Base-by-base conservation (phyloP, 768 basidiomycete species). In the Gymnopilus dilepis region DNA sequence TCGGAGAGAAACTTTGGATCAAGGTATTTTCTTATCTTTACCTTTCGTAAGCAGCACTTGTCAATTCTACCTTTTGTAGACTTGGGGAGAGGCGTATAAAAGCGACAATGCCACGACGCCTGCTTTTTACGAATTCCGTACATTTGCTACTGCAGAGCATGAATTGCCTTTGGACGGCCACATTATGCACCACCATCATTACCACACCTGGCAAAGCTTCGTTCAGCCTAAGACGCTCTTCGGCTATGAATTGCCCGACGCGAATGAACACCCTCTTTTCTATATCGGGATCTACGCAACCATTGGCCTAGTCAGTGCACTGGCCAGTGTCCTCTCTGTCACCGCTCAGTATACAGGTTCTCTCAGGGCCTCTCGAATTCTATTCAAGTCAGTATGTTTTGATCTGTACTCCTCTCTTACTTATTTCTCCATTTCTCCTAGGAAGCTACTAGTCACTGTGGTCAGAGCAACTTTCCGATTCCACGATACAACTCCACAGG, bases 401-500 rank as follows among this genome's bases (percentile, higher is more conserved):
- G 9, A 4, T 57, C 41, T 51, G 24, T 41, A 21, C 12, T 19
- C 21, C 17, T 24, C 19, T 40, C 22, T 30, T 34, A 75, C 76
- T 41, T 69, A 70, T 17, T 57, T 69, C 33, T 54, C 33, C 82
- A 26, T 50, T 21, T 58, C 33, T 78, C 70, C n/a, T n/a, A 83
- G 76, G 65, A 78, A 81, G 53, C 74, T 95, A 37, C 75, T 95
- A 55, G 83, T 80, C 6, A 84, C 84, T 0, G 90, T 95, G 9
- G 87, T 94, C 17, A 81, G 86, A 13, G 91, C 93, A 7, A 94
- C 94, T 5, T 93, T 95, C 82, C 82, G 92, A 56, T 92, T 90
- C 81, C 88, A 89, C 69, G 92, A 94, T 69, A 87, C 89, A 0
- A 94, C 93, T 0, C 93, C 93, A 1, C 86, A 90, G 74, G 92